phyloP scores from a whole-genome alignment of 1,284 basidiomycete genomes.

The Bondarzewia mesenterica region DNA sequence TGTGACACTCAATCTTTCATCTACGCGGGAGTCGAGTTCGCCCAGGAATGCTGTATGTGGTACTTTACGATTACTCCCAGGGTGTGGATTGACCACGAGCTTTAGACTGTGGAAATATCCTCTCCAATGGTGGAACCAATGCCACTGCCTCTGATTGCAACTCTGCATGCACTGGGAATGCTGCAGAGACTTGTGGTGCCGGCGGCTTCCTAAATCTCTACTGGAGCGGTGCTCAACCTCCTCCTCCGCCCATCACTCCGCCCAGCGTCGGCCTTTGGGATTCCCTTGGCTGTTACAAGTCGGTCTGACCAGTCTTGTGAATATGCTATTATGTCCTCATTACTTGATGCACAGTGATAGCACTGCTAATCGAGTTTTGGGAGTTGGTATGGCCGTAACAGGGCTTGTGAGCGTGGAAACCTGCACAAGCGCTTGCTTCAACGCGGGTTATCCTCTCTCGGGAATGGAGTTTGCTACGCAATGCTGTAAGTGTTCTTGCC shows the following conservation, averaged over 20 bases:
- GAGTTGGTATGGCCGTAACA: constrained; percentile 30
- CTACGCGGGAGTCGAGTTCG: constrained; percentile 57
- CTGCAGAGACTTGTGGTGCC: constrained; percentile 53
- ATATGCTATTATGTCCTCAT: background rate
- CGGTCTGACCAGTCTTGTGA: constrained; percentile 15
- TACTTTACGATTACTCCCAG: background rate
- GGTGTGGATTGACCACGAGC: background rate
- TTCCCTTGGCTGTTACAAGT: constrained; percentile 62
- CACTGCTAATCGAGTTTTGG: constrained; percentile 38
- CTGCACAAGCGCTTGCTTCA: constrained; percentile 56
- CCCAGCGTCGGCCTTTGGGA: constrained; percentile 50
- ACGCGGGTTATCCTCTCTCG: constrained; percentile 46
- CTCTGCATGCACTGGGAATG: constrained; percentile 52
- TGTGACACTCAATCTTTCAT: constrained; percentile 42
- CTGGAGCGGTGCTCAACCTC: constrained; percentile 48
- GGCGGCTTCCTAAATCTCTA: constrained; percentile 50
- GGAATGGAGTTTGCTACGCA: constrained; percentile 42
- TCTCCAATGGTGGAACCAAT: constrained; percentile 38
- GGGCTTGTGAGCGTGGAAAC: constrained; percentile 47
- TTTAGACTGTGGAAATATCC: constrained; percentile 53
- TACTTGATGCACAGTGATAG: constrained; percentile 33
- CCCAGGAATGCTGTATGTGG: constrained; percentile 47
- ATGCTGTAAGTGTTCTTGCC: constrained; percentile 36
- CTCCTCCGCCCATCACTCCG: constrained; percentile 41
- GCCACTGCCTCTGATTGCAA: constrained; percentile 48